These are phyloP conservation scores for Somion occarium DNA, from an alignment of 1,284 basidiomycete species.

Conservation along the genomic window DNA sequence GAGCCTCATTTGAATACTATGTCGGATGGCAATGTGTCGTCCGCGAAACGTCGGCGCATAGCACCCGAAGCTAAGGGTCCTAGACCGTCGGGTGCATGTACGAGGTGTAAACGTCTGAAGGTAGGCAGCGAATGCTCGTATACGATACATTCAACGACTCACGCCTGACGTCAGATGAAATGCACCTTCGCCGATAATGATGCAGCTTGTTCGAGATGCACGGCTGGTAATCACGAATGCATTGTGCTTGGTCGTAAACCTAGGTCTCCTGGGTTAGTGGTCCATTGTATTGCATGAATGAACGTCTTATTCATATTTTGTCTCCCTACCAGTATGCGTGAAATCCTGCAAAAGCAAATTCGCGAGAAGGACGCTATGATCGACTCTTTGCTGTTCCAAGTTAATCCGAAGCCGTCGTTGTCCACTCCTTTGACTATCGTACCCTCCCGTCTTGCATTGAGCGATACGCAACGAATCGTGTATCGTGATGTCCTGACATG, in stretches of 20 bases:
- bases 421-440: constrained; percentile 27
- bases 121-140: constrained; percentile 11
- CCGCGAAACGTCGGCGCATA: constrained; percentile 6
- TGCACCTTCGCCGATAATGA: constrained; percentile 26
- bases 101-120: constrained; percentile 30
- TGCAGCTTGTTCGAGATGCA: constrained; percentile 24
- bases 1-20: background rate
- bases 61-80: background rate
- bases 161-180: constrained; percentile 24
- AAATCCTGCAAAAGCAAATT: constrained; percentile 29
- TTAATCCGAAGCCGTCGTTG: constrained; percentile 26
- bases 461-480: constrained; percentile 21
- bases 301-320: background rate
- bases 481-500: constrained; percentile 27
- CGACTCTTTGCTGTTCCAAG: constrained; percentile 25
- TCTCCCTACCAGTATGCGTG: constrained; percentile 23
- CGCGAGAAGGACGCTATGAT: constrained; percentile 32
- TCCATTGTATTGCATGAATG: background rate
- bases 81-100: constrained; percentile 21
- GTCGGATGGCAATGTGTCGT: constrained; percentile 6
- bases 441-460: constrained; percentile 23
- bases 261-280: constrained; percentile 29
- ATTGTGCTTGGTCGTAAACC: constrained; percentile 32
- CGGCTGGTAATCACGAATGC: constrained; percentile 27
- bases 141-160: background rate